Conservation (phyloP, 345 rosid species). For the Turnera subulata region DNA sequence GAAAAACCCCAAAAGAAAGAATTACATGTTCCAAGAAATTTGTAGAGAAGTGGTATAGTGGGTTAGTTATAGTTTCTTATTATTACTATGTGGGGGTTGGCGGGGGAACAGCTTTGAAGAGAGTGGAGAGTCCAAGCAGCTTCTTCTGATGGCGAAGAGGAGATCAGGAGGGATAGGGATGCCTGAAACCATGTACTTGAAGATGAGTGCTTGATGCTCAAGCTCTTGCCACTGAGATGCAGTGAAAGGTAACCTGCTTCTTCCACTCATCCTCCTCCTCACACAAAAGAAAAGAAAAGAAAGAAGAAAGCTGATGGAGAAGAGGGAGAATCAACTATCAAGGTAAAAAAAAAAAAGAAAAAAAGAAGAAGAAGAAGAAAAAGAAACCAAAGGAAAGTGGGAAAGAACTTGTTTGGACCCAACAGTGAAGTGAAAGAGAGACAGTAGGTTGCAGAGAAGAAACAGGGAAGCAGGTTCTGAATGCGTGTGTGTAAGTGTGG, state of each 20-base stretch:
- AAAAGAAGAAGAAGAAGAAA: background rate
- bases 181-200: slow-evolving; percentile 71
- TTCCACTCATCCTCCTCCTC: slow-evolving; percentile 25
- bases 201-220: slow-evolving; percentile 81
- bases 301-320: background rate
- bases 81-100: slow-evolving; percentile 51
- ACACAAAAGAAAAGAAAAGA: background rate
- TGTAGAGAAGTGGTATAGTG: background rate
- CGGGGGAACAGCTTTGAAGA: slow-evolving; percentile 46
- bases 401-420: background rate
- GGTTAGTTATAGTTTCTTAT: background rate
- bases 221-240: slow-evolving; percentile 89
- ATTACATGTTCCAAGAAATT: background rate
- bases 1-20: background rate
- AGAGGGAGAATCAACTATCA: background rate
- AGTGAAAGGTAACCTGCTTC: slow-evolving; percentile 66
- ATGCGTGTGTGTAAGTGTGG: background rate
- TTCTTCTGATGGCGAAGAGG: slow-evolving; percentile 63
- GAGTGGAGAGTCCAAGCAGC: slow-evolving; percentile 44
- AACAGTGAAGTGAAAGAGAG: slow-evolving; percentile 10
- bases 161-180: slow-evolving; percentile 80
- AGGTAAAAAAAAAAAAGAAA: background rate
- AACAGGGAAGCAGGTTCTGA: background rate
- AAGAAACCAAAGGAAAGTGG: background rate
- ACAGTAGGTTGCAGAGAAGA: slow-evolving; percentile 3